phyloP scores from a whole-genome alignment of 1,284 basidiomycete species.

The Ustilago lituana region DNA sequence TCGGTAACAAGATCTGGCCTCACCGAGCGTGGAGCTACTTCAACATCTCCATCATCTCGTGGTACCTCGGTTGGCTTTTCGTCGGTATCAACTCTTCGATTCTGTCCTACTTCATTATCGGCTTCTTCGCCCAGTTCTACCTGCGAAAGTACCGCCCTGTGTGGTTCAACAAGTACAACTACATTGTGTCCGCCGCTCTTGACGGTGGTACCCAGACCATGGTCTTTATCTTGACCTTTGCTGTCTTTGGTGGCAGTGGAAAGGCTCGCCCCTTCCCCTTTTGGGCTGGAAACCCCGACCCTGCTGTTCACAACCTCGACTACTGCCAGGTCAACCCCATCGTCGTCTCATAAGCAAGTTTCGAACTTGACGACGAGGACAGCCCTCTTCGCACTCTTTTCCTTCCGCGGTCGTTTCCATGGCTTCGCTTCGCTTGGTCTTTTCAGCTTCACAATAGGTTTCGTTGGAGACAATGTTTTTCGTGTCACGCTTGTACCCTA shows the following conservation, averaged over 20 bases:
- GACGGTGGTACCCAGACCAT: slow-evolving; percentile 71
- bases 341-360: slow-evolving; percentile 2
- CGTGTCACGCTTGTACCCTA: no score
- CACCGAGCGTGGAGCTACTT: slow-evolving; percentile 42
- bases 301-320: slow-evolving; percentile 26
- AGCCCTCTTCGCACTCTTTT: no score
- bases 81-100: slow-evolving; percentile 39
- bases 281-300: slow-evolving; percentile 38
- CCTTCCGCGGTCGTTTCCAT: no score
- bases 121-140: slow-evolving; percentile 40
- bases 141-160: slow-evolving; percentile 36
- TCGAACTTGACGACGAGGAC: neutral
- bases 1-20: slow-evolving; percentile 35
- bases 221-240: slow-evolving; percentile 76
- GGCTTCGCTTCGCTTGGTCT: no score
- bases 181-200: slow-evolving; percentile 75
- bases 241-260: slow-evolving; percentile 76
- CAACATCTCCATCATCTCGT: slow-evolving; percentile 44
- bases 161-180: slow-evolving; percentile 74
- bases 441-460: no score
- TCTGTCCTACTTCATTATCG: slow-evolving; percentile 29
- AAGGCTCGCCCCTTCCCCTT: slow-evolving; percentile 40
- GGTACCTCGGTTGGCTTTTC: slow-evolving; percentile 41
- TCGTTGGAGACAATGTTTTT: no score
- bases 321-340: slow-evolving; percentile 24